Evolutionary conservation across 495 filamentous ascomycete species (phyloP).

Genomic region (Penicillium waksmanii): DNA sequence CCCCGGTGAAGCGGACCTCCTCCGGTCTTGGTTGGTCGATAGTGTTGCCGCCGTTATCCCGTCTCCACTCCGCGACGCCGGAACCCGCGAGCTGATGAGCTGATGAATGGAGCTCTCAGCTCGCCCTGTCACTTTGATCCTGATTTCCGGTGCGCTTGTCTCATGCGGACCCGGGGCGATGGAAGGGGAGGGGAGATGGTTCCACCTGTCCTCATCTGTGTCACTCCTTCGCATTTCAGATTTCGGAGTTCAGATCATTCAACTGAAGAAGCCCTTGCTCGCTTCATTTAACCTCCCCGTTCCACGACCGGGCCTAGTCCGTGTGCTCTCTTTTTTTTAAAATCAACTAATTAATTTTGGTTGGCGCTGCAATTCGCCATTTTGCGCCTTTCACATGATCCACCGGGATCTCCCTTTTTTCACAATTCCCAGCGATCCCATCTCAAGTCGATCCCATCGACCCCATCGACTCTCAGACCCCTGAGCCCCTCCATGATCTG

Average conservation of each 20-base stretch:
- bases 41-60: constrained; percentile 25
- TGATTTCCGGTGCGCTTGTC: constrained; percentile 6
- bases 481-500: constrained; percentile 17
- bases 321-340: too few relatives aligned
- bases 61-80: constrained; percentile 27
- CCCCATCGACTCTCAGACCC: constrained; percentile 8
- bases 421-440: constrained; percentile 5
- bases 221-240: not conserved
- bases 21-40: constrained; percentile 23
- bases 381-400: constrained; percentile 17
- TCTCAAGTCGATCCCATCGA: constrained; percentile 14
- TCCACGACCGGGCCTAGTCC: constrained; percentile 1
- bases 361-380: constrained; percentile 10
- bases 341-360: not conserved
- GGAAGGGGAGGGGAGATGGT: not conserved
- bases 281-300: constrained; percentile 7
- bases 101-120: constrained; percentile 26
- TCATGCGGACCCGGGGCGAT: constrained; percentile 7
- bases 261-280: constrained; percentile 1
- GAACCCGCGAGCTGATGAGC: constrained; percentile 11
- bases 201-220: constrained; percentile 1
- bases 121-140: constrained; percentile 11
- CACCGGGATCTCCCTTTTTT: constrained; percentile 7
- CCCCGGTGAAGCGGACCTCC: constrained; percentile 24
- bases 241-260: not conserved